Evolutionary conservation across 106 monocot genomes (phyloP).

Genomic region (Agapanthus africanus): DNA sequence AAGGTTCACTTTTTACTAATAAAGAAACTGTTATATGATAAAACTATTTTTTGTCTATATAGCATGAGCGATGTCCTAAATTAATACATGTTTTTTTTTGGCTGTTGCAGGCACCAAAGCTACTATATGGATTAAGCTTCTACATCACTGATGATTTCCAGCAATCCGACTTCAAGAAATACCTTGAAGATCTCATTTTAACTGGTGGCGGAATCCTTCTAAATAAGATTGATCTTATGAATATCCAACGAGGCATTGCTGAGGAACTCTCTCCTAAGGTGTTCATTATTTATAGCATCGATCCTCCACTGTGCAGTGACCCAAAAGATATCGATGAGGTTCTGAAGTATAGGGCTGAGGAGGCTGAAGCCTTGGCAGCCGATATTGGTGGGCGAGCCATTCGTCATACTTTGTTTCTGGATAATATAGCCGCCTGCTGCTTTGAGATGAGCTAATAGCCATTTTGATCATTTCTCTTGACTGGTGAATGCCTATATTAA

Average conservation of each 20-base stretch:
- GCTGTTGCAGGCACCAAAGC: conserved; percentile 15
- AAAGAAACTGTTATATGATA: not conserved
- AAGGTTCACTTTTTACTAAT: conserved; percentile 32
- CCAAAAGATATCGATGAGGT: not conserved
- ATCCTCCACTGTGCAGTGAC: not conserved
- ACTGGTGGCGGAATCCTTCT: conserved; percentile 11
- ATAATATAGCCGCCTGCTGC: conserved; percentile 5
- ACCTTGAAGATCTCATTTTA: conserved; percentile 10
- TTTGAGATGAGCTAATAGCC: not conserved
- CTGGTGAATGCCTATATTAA: too few relatives aligned
- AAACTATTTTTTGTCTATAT: too few relatives aligned
- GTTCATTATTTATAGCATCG: not conserved
- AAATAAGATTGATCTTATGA: not conserved
- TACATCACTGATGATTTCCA: conserved; percentile 10
- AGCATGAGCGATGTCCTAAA: too few relatives aligned
- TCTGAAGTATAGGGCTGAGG: not conserved
- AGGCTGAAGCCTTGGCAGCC: conserved; percentile 7
- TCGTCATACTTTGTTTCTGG: not conserved
- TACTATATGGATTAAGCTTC: conserved; percentile 16
- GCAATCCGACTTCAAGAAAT: not conserved
- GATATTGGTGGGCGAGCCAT: not conserved
- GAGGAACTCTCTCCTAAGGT: not conserved
- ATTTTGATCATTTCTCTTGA: too few relatives aligned
- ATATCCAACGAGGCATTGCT: too few relatives aligned
- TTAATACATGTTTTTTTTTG: not conserved